Evolutionary conservation across 495 filamentous ascomycete genomes (phyloP).

Genomic region (Thermothielavioides terrestris): DNA sequence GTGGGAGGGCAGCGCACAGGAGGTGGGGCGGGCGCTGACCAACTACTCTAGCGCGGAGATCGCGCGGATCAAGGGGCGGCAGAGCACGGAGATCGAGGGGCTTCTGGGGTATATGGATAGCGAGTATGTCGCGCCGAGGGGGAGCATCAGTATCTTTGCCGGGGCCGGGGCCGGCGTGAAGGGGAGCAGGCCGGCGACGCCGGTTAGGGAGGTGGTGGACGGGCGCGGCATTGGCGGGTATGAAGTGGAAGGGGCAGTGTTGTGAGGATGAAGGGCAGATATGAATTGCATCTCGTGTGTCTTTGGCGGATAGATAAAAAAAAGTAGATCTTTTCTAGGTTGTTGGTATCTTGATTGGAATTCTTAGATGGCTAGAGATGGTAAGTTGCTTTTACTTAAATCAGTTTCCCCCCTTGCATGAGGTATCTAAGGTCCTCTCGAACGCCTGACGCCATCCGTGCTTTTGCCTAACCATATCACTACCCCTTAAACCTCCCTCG

Average conservation of each 20-base stretch:
- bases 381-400: not conserved
- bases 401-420: not conserved
- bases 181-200: slow-evolving; percentile 35
- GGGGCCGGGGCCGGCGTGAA: not conserved
- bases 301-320: slow-evolving; percentile 1
- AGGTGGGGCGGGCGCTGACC: slow-evolving; percentile 84
- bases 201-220: slow-evolving; percentile 21
- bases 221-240: slow-evolving; percentile 21
- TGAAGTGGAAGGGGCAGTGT: slow-evolving; percentile 15
- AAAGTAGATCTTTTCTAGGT: not conserved
- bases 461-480: not conserved
- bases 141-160: slow-evolving; percentile 73
- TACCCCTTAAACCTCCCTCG: not conserved
- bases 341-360: slow-evolving; percentile 6
- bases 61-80: slow-evolving; percentile 68
- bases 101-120: slow-evolving; percentile 86
- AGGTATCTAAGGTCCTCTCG: not conserved
- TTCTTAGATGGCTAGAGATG: not conserved
- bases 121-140: slow-evolving; percentile 84
- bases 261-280: not conserved
- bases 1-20: slow-evolving; percentile 51
- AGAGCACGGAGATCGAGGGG: slow-evolving; percentile 68
- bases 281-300: too few relatives aligned
- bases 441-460: slow-evolving; percentile 21
- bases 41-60: slow-evolving; percentile 89